Base-by-base conservation (phyloP, 1,139 yeast genomes). In the Yamadazyma taylorii region DNA sequence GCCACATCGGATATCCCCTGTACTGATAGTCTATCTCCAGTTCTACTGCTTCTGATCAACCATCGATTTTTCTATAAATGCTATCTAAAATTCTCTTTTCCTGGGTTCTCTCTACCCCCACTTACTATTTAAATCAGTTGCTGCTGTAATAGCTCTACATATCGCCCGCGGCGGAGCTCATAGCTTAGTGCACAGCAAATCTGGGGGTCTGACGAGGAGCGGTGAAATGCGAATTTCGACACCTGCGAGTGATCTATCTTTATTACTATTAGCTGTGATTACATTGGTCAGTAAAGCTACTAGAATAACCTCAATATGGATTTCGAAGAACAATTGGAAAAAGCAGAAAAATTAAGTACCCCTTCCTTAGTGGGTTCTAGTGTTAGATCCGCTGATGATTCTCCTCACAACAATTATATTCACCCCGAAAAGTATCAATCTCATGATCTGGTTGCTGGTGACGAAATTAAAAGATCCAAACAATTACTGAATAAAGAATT, bases 341-440 rank as follows among this genome's bases (percentile, higher is more conserved):
- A 68, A 46, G 78, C 76, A 12, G 78, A 75, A 50, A 66, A 61
- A 48, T 63, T 67, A 37, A 58, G 68, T 14, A 56, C 69, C n/a
- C 81, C 82, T n/a, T 74, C 81, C 17, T 63, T 78, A 43, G 76
- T 78, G 28, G 83, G 83, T 5, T 60, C 78, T 5, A 71, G 79
- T 11, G 57, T 78, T 32, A 62, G 82, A 49, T 73, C 76, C 19
- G 76, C 76, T 17, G 78, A 72, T 47, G 78, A 71, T 46, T 68
- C 75, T 11, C 50, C 62, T 26, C 76, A 71, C 50, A 63, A 68
- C 40, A 71, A 71, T 49, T 70, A 71, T 48, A 71, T 70, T 42
- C 76, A 71, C 48, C 76, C 77, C 3, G 75, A 70, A 43, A 69
- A 69, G 50, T 66, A 63, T 42, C 47, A 36, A 24, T 41, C 21